Conservation (phyloP, 2,329 filamentous ascomycete species). For the Trichoderma sp. region DNA sequence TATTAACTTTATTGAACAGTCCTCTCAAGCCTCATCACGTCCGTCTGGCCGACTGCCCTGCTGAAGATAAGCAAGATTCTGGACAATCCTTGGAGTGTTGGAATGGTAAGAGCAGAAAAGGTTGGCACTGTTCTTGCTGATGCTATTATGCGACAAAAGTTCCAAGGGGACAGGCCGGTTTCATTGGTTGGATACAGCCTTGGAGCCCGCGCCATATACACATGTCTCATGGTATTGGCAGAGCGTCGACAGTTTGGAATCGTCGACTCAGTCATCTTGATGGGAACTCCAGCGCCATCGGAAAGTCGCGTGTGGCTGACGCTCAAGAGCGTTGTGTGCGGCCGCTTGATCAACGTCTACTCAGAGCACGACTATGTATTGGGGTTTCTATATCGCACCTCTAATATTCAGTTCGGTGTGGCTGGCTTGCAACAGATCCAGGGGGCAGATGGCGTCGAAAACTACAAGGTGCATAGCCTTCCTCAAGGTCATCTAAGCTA, state of each 20-base stretch:
- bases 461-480: constrained; percentile 62
- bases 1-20: constrained; percentile 33
- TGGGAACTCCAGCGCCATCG: constrained; percentile 77
- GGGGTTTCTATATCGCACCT: constrained; percentile 80
- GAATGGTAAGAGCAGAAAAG: constrained; percentile 73
- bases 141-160: constrained; percentile 69
- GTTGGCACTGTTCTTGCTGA: constrained; percentile 70
- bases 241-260: constrained; percentile 80
- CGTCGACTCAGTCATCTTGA: constrained; percentile 79
- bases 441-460: constrained; percentile 64
- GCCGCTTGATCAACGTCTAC: constrained; percentile 86
- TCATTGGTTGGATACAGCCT: constrained; percentile 80
- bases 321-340: constrained; percentile 74
- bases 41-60: constrained; percentile 60
- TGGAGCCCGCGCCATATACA: constrained; percentile 78
- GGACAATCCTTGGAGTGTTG: constrained; percentile 77
- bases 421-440: constrained; percentile 76
- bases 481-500: constrained; percentile 70
- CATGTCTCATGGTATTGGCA: constrained; percentile 75
- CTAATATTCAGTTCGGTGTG: constrained; percentile 76
- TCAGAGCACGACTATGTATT: constrained; percentile 85
- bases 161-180: constrained; percentile 77
- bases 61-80: constrained; percentile 69
- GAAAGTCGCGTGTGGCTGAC: constrained; percentile 70
- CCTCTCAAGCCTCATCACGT: constrained; percentile 55